These are phyloP conservation scores for Leucoagaricus sp. DNA, from an alignment of 1,284 basidiomycete genomes.

Conservation along the genomic window DNA sequence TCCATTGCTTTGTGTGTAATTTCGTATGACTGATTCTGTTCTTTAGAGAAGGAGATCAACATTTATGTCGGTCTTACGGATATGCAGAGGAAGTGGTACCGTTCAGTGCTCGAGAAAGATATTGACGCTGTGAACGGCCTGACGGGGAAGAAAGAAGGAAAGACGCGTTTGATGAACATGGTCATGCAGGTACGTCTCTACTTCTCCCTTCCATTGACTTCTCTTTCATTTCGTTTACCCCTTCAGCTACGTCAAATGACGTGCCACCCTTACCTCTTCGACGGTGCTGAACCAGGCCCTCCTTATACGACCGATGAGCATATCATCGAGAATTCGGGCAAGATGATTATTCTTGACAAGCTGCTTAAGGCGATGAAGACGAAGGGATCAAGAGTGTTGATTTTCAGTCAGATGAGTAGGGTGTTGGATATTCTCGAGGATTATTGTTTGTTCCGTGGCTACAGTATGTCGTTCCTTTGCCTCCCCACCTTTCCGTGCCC, in stretches of 20 bases:
- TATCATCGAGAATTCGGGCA: constrained; percentile 91
- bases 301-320: constrained; percentile 99
- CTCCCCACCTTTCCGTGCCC: no score
- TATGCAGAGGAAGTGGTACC: constrained; percentile 99
- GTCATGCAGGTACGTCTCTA: constrained; percentile 88
- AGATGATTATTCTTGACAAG: constrained; percentile 98
- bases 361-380: constrained; percentile 86
- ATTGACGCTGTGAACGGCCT: constrained; percentile 98
- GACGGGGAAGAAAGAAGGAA: constrained; percentile 98
- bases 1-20: background rate
- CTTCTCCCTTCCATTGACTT: constrained; percentile 12
- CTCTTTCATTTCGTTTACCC: background rate
- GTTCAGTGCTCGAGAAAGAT: constrained; percentile 95
- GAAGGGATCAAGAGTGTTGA: constrained; percentile 93
- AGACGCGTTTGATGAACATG: constrained; percentile 97
- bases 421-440: constrained; percentile 95
- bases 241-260: constrained; percentile 76
- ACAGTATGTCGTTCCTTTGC: constrained; percentile 57
- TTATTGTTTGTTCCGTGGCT: constrained; percentile 92
- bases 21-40: constrained; percentile 15
- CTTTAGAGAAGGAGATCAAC: constrained; percentile 95
- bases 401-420: constrained; percentile 99
- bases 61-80: constrained; percentile 98
- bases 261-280: constrained; percentile 85
- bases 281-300: constrained; percentile 94